Evolutionary conservation across 73 alveolate genomes (phyloP), one percentile per base, ranked within the genome.

Genomic region (Blepharisma japonicum): DNA sequence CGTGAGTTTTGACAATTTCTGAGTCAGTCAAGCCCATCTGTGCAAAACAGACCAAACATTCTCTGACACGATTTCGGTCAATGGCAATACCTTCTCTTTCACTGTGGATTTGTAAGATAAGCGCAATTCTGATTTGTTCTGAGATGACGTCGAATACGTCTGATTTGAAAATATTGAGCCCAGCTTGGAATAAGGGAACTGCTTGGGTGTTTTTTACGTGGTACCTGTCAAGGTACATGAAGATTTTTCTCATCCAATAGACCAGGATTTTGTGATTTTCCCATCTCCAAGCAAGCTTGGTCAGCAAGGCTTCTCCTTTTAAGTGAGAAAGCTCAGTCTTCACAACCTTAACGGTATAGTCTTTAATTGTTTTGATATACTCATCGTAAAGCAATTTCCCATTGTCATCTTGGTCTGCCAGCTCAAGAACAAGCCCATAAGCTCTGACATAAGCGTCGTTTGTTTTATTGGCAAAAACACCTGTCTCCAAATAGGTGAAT

Each of bases 221-320:
- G 71, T 86, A 86, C 54, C 93, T 72, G 56, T 86, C 93, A 6
- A 86, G 89, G 55, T 86, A 86, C 71, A 14, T 56, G 83, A 86
- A 86, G 72, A 86, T 82, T 80, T 86, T 86, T 49, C 86, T 55
- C 89, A 86, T 86, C 84, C 80, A 86, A 54, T 86, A 85, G 14
- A 86, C 92, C 45, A 86, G 83, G 47, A 86, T 86, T 11, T 81
- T 81, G 45, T 74, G 82, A 54, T 86, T 80, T 21, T 86, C 68
- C 92, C 92, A 86, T 68, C 86, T 61, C 42, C 54, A 71, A 14
- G 83, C 83, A 32, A 76, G 79, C 27, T 50, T 80, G 45, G 45
- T 42, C 39, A 86, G 55, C 38, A 86, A 53, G 20, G 61, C 83
- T 11, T 72, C 85, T 6, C 83, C 92, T 71, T 82, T 55, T 79